Evolutionary conservation across 805 yeast genomes (phyloP), one percentile per base, ranked within the genome.

Genomic region (Starmerella vitae): DNA sequence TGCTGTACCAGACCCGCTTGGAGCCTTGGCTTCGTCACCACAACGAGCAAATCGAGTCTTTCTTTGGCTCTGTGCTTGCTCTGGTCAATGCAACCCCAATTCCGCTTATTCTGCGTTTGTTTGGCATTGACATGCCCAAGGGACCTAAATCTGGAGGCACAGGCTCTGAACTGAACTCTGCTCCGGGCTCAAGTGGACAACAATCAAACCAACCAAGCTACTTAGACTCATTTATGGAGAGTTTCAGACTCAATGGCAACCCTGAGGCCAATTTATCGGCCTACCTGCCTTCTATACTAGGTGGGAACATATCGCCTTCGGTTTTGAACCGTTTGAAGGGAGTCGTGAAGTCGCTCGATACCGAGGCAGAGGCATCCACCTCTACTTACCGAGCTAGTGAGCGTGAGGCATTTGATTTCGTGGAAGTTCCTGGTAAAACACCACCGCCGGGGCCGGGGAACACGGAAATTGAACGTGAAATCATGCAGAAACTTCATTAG

Each of bases 1-100:
- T 55, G 36, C 31, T 70, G 6, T 70, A 68, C 53, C 51, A 51
- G 34, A 43, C 47, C 10, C 52, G 62, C 34, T 34, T 70, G 5
- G 57, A 55, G 29, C 72, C 72, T 10, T 58, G 62, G 39, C 52
- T 69, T 37, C 27, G 43, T 12, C 37, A 44, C 22, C 62, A 67
- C 43, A 66, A 66, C 39, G 30, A 33, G 5, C 46, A 51, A 9
- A 44, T 67, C 25, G 70, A 66, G 42, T 29, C 26, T 27, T 40
- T 48, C 27, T 34, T 56, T 12, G 44, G 46, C 24, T 21, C 38
- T n/a, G 48, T 45, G 18, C 41, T 48, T 37, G 18, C 14, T 15
- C 26, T 28, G 22, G 25, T 43, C 19, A 38, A 42, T 34, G 29
- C 27, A 20, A 37, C 46, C 22, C 41, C 38, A 3, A 15, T 39